Conservation (phyloP, 2,329 filamentous ascomycete genomes). For the Trichoderma guizhouense region DNA sequence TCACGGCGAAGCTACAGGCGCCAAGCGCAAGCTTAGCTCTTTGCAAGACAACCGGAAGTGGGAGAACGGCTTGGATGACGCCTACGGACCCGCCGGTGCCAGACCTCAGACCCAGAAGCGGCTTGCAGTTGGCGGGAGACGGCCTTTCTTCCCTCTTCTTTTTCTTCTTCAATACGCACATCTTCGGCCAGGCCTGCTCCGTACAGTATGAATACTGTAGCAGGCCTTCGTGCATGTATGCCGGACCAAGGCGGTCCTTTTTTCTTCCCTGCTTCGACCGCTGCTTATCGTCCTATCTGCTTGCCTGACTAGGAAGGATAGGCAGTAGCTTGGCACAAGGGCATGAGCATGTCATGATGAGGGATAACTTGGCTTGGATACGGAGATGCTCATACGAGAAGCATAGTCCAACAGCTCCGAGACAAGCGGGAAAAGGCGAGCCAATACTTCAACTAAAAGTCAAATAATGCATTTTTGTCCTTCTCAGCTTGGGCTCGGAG, state of each 20-base stretch:
- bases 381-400: background rate
- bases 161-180: background rate
- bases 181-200: background rate
- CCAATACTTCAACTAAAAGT: background rate
- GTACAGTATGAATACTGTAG: slow-evolving; percentile 9
- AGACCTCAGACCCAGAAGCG: slow-evolving; percentile 12
- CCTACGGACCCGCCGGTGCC: slow-evolving; percentile 16
- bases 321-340: slow-evolving; percentile 3
- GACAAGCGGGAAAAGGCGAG: background rate
- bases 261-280: background rate
- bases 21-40: slow-evolving; percentile 9
- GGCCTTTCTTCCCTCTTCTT: background rate
- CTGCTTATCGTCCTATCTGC: slow-evolving; percentile 9
- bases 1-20: background rate
- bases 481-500: background rate
- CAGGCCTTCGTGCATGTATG: background rate
- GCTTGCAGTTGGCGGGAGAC: slow-evolving; percentile 3
- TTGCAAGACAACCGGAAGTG: slow-evolving; percentile 7
- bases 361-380: background rate
- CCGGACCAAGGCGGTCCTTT: slow-evolving; percentile 1
- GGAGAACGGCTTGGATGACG: slow-evolving; percentile 12
- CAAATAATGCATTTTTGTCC: background rate
- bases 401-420: background rate
- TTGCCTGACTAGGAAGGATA: slow-evolving; percentile 17
- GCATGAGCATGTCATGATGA: slow-evolving; percentile 6